Evolutionary conservation across 768 basidiomycete species (phyloP).

Genomic region (Termitomyces sp.): DNA sequence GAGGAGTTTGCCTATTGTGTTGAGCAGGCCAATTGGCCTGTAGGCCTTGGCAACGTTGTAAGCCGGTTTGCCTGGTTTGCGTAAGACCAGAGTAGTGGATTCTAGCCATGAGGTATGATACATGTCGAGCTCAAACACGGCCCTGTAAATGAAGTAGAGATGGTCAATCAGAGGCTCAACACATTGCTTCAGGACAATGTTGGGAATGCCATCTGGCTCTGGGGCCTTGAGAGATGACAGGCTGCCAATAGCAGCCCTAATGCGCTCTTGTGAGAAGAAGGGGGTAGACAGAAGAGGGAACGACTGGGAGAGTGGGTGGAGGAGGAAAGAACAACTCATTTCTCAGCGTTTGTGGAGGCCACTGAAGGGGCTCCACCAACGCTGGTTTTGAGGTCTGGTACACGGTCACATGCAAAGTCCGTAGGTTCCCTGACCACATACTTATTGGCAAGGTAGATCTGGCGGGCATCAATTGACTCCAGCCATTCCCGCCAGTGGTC

Average conservation of each 20-base stretch:
- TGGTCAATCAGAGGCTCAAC: slow-evolving; percentile 3
- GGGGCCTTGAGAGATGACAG: slow-evolving; percentile 26
- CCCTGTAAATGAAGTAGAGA: slow-evolving; percentile 19
- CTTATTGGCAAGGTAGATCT: slow-evolving; percentile 4
- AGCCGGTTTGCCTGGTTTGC: slow-evolving; percentile 32
- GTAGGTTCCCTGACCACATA: background rate
- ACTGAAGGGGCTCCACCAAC: background rate
- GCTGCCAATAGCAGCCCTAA: slow-evolving; percentile 6
- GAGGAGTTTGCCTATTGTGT: slow-evolving; percentile 28
- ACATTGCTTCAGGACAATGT: slow-evolving; percentile 18
- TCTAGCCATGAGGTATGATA: slow-evolving; percentile 27
- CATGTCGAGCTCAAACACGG: slow-evolving; percentile 21
- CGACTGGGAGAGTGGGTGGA: too few relatives aligned
- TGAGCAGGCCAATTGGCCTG: slow-evolving; percentile 32
- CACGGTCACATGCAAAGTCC: background rate
- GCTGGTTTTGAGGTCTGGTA: background rate
- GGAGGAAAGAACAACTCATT: slow-evolving; percentile 16
- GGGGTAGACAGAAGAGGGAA: slow-evolving; percentile 4
- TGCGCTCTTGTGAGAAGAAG: slow-evolving; percentile 3
- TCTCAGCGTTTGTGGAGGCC: slow-evolving; percentile 1
- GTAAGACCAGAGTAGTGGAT: slow-evolving; percentile 23
- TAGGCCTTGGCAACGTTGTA: slow-evolving; percentile 30
- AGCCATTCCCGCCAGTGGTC: slow-evolving; percentile 3
- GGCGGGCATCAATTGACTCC: background rate
- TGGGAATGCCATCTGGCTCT: slow-evolving; percentile 18